These are phyloP conservation scores for Crucibulum laeve DNA, from an alignment of 768 basidiomycete genomes.

Conservation along the genomic window DNA sequence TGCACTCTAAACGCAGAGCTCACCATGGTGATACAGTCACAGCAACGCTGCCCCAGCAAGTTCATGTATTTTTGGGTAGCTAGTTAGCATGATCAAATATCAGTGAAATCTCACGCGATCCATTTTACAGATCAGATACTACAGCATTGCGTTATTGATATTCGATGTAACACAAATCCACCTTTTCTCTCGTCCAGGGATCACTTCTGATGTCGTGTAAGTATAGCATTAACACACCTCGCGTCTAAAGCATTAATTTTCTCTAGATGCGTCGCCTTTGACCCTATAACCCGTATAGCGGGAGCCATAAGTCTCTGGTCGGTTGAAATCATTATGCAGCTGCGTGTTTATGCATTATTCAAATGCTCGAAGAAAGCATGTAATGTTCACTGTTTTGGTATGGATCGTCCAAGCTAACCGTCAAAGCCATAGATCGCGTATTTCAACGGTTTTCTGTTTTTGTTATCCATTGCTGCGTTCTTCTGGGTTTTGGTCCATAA, in stretches of 20 bases:
- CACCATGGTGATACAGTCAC: constrained; percentile 26
- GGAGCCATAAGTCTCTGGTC: constrained; percentile 44
- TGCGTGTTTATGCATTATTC: constrained; percentile 40
- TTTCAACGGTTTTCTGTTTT: constrained; percentile 34
- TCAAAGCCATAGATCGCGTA: constrained; percentile 24
- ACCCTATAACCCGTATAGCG: constrained; percentile 35
- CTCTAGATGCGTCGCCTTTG: constrained; percentile 40
- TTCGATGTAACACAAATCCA: constrained; percentile 45
- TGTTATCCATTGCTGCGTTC: constrained; percentile 35
- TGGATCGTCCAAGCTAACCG: background rate
- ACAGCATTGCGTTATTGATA: constrained; percentile 35
- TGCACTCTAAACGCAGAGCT: background rate
- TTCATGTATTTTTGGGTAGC: constrained; percentile 38
- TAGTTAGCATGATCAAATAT: background rate
- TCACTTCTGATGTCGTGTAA: constrained; percentile 30
- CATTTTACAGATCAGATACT: constrained; percentile 37
- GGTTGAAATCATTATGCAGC: constrained; percentile 44
- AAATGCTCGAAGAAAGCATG: constrained; percentile 32
- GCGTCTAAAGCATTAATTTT: background rate
- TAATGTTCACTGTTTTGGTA: background rate
- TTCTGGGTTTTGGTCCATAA: constrained; percentile 36
- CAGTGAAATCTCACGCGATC: background rate
- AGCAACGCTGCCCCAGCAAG: constrained; percentile 28
- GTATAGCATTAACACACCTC: constrained; percentile 7
- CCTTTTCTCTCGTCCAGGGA: constrained; percentile 31